Evolutionary conservation across 768 basidiomycete genomes (phyloP), one percentile per base, ranked within the genome.

Genomic region (Hortiboletus flavorubellus): DNA sequence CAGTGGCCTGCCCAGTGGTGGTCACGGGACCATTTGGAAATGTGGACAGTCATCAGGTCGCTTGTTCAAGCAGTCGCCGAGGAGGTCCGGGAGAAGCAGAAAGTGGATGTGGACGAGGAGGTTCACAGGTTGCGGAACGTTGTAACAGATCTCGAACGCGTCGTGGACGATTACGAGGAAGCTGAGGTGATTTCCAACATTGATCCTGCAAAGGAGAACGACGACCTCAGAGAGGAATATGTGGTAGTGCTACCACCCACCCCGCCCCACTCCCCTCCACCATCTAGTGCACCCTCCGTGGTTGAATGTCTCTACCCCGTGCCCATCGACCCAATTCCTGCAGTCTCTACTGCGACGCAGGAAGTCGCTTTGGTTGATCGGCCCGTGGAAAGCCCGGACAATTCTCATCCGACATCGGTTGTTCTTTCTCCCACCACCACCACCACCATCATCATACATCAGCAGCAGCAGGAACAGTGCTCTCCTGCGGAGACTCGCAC

Each of bases 1-100:
- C 76, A 78, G 56, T 89, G 87, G 87, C 85, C 86, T 23, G 82
- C 81, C 21, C 80, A 80, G 60, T 81, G 80, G 78, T 89, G 87
- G 85, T 76, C 78, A 29, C 78, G 76, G 49, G 83, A 87, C 59
- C 84, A 84, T 66, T 68, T 76, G 5, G 87, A 87, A 71, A 77
- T 86, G 62, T 78, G 76, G 67, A 74, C 80, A 47, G 75, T 87
- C 41, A 77, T 87, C 34, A 77, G 78, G 42, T 77, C 80, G 34
- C 83, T 85, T 67, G 77, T 82, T 34, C 73, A 79, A 54, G 78
- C 85, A 37, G 70, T 90, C 31, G 83, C 78, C 15, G 87, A 87
- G 64, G 86, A 89, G 68, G 75, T 89, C 48, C 75, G 78, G 46
- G 81, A 79, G 62, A 77, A 78, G 49, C 73, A 73, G 56, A 67